phyloP scores from a whole-genome alignment of 257 asterid genomes.

The Mentha longifolia region DNA sequence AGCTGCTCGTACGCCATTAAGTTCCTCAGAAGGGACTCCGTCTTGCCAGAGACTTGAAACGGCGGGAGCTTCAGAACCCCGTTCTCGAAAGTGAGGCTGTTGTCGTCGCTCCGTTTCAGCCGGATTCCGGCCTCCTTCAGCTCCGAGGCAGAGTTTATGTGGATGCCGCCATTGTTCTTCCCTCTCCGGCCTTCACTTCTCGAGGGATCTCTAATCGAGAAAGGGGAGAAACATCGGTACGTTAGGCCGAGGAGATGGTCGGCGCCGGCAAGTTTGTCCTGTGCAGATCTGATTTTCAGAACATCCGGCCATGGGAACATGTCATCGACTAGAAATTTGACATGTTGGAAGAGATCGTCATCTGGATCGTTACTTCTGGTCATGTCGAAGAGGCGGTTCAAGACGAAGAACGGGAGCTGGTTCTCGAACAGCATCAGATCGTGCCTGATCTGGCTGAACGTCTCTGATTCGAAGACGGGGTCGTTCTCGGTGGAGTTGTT shows the following conservation, averaged over 20 bases:
- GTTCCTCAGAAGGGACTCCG: constrained; percentile 36
- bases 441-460: constrained; percentile 20
- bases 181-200: not conserved
- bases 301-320: constrained; percentile 17
- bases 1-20: constrained; percentile 40
- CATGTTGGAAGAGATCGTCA: not conserved
- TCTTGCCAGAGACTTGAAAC: constrained; percentile 29
- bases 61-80: constrained; percentile 7
- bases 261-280: too few relatives aligned
- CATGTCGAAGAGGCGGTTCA: constrained; percentile 34
- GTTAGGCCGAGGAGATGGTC: constrained; percentile 33
- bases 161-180: not conserved
- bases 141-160: constrained; percentile 23
- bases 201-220: not conserved
- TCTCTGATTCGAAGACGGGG: constrained; percentile 33
- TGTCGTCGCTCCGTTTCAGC: not conserved
- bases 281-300: not conserved
- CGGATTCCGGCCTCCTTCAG: constrained; percentile 27
- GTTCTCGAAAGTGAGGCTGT: not conserved
- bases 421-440: constrained; percentile 48
- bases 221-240: constrained; percentile 8
- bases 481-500: constrained; percentile 18
- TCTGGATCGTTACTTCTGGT: not conserved
- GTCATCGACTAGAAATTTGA: not conserved
- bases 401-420: constrained; percentile 37